Conservation (phyloP, 164 flowering plant genomes). For the Pachysandra terminalis region DNA sequence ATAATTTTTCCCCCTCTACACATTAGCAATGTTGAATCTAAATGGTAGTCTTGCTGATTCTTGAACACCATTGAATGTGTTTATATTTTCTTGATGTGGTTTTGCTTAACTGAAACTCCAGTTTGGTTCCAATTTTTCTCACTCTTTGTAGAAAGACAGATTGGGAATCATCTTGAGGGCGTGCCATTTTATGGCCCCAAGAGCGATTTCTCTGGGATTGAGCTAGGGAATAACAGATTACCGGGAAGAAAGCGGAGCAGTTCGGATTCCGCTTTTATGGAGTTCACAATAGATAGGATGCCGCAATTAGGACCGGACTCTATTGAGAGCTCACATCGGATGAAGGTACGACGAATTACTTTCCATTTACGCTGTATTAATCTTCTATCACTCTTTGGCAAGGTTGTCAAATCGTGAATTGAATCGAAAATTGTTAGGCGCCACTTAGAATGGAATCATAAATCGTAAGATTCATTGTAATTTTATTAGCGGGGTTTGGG, state of each 20-base stretch:
- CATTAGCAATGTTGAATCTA: neutral
- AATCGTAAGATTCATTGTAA: too few relatives aligned
- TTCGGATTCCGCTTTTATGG: constrained; percentile 62
- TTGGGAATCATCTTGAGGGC: constrained; percentile 58
- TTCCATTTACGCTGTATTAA: neutral
- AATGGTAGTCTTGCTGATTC: neutral
- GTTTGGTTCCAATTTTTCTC: constrained; percentile 20
- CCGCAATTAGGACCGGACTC: constrained; percentile 48
- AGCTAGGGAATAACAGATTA: constrained; percentile 46
- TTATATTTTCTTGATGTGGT: neutral
- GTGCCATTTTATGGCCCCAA: constrained; percentile 62
- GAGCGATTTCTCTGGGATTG: constrained; percentile 55
- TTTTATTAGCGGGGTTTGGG: too few relatives aligned
- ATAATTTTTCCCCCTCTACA: neutral
- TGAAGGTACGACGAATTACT: constrained; percentile 49
- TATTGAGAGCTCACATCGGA: constrained; percentile 50
- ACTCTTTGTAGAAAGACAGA: constrained; percentile 53
- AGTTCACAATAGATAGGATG: constrained; percentile 45
- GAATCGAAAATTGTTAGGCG: too few relatives aligned
- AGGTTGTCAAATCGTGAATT: too few relatives aligned
- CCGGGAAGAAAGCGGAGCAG: constrained; percentile 64
- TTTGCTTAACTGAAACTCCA: constrained; percentile 3
- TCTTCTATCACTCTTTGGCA: neutral
- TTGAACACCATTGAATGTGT: neutral
- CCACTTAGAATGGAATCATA: too few relatives aligned